Base-by-base conservation (phyloP, 73 alveolate species). In the Blepharisma stoltei region DNA sequence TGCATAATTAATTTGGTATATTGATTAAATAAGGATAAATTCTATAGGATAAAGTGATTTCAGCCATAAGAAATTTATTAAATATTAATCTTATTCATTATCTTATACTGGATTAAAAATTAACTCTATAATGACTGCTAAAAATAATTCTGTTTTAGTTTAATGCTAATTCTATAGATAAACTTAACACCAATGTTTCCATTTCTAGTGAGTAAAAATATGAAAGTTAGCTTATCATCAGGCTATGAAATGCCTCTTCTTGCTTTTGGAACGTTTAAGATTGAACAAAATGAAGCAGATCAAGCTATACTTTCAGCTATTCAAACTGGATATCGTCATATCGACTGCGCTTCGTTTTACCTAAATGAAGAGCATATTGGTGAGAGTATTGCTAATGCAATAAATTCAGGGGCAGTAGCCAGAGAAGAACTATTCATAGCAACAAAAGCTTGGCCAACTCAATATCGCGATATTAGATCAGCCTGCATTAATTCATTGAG, bases 371-470 rank as follows among this genome's bases (percentile, higher is more conserved):
- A 11, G 23, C 87, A 47, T 43, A 83, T 93, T 23, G 98, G 97
- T 14, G 82, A 78, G 46, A 96, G 88, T 7, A 73, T 93, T 4
- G 46, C 70, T 76, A 66, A 73, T 47, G 48, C 77, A 65, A n/a
- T 83, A 11, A 71, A 60, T 50, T 81, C 67, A 50, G 85, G 82
- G 1, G 82, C 84, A 18, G 60, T 81, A n/a, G 87, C 84, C 71
- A 83, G 98, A 69, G 97, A 92, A 84, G 97, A 92, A 44, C 76
- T 92, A 7, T 90, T 87, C 76, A 67, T 92, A 14, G 76, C 92
- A 6, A 87, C 96, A 9, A 92, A 92, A 82, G 83, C 88, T 6
- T 90, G 94, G 98, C 47, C 80, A 0, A 43, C 78, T 67, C 76
- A 84, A 27, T 67, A 41, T 27, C 86, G 87, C 8, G 88, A 83